Conservation (phyloP, 768 basidiomycete species). For the Chalciporus piperatus region DNA sequence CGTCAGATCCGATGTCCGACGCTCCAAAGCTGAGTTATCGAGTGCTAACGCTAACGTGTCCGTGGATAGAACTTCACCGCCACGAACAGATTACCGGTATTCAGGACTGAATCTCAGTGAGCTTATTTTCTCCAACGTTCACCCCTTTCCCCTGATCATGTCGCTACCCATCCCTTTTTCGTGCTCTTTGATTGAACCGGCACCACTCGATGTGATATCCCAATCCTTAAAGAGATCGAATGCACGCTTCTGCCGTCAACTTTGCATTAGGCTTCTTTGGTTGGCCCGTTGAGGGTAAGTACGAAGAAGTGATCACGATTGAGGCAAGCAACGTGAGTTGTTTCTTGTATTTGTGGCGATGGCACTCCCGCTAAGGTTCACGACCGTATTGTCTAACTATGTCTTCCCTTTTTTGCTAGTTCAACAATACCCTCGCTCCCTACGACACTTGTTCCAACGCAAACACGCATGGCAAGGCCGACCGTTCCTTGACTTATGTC, state of each 20-base stretch:
- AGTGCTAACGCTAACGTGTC: slow-evolving; percentile 22
- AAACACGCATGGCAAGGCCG: slow-evolving; percentile 39
- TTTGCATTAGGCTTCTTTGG: slow-evolving; percentile 78
- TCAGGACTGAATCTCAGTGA: slow-evolving; percentile 75
- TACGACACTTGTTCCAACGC: slow-evolving; percentile 82
- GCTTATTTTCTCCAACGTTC: slow-evolving; percentile 14
- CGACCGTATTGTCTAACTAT: neutral
- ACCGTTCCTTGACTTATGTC: slow-evolving; percentile 59
- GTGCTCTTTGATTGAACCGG: neutral
- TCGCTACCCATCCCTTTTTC: too few relatives aligned
- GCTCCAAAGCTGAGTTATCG: too few relatives aligned
- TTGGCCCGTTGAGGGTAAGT: slow-evolving; percentile 67
- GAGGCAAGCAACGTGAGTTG: slow-evolving; percentile 55
- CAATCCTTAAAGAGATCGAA: slow-evolving; percentile 56
- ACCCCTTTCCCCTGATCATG: too few relatives aligned
- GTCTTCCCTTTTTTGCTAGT: slow-evolving; percentile 34
- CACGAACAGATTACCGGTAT: slow-evolving; percentile 64
- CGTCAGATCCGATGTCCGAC: too few relatives aligned
- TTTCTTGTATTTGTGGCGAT: neutral
- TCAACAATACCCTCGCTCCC: slow-evolving; percentile 84
- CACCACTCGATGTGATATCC: neutral
- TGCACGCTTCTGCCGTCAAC: slow-evolving; percentile 62
- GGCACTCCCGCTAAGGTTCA: neutral
- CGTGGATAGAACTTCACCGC: slow-evolving; percentile 54
- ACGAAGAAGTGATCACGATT: slow-evolving; percentile 75